Conservation (phyloP, 192 early-diverging fungal species). For the Rhizophlyctis rosea region DNA sequence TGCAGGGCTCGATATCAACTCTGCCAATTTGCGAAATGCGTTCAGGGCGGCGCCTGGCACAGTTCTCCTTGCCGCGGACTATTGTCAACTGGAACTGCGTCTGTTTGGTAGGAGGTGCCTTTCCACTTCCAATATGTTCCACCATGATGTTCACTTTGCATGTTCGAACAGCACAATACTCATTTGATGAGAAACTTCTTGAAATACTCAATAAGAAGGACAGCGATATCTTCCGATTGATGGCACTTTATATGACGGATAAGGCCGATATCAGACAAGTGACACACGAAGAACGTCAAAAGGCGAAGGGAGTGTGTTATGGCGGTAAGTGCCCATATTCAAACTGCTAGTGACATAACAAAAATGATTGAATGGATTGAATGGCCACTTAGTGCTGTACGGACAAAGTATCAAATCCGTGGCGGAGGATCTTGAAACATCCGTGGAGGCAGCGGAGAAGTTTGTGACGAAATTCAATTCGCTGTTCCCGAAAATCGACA, state of each 20-base stretch:
- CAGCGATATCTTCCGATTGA: slow-evolving; percentile 10
- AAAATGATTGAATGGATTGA: too few species aligned
- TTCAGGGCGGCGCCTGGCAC: slow-evolving; percentile 30
- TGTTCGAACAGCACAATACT: slow-evolving; percentile 28
- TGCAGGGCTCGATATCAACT: neutral
- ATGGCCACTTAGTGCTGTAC: slow-evolving; percentile 40
- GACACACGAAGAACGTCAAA: slow-evolving; percentile 12
- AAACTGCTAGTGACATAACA: too few species aligned
- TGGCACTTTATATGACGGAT: slow-evolving; percentile 6
- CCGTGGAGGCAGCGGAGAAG: slow-evolving; percentile 15
- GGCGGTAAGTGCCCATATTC: slow-evolving; percentile 13
- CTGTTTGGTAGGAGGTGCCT: slow-evolving; percentile 23
- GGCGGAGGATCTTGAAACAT: slow-evolving; percentile 17
- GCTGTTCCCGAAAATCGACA: slow-evolving; percentile 8
- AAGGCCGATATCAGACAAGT: neutral
- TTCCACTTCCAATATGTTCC: too few species aligned
- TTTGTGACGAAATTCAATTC: slow-evolving; percentile 5
- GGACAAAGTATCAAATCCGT: slow-evolving; percentile 17
- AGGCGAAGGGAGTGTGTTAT: slow-evolving; percentile 25
- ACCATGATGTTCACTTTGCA: too few species aligned
- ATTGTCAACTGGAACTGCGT: slow-evolving; percentile 33
- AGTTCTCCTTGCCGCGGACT: slow-evolving; percentile 28
- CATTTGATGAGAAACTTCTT: slow-evolving; percentile 17
- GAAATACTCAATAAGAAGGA: slow-evolving; percentile 1
- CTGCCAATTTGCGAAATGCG: slow-evolving; percentile 22